phyloP scores from a whole-genome alignment of 2,329 filamentous ascomycete genomes.

The Trichoderma sp. region DNA sequence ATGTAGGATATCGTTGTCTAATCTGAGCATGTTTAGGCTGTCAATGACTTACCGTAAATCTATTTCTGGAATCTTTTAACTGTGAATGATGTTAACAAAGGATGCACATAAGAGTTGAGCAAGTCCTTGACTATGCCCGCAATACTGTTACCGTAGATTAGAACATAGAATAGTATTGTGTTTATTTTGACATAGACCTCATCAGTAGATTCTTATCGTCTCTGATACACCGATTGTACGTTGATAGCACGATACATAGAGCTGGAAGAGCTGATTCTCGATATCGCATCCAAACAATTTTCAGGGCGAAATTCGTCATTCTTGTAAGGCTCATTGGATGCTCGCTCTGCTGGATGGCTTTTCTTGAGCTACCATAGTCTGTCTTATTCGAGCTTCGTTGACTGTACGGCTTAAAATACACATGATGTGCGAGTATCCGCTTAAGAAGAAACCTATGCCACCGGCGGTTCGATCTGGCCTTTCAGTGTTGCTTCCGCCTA shows the following conservation, averaged over 20 bases:
- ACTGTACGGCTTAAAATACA: neutral
- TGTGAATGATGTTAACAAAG: neutral
- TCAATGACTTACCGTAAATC: neutral
- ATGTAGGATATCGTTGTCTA: neutral
- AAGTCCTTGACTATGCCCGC: neutral
- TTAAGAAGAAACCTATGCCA: neutral
- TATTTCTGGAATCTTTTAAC: neutral
- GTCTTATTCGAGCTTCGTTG: neutral
- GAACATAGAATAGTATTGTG: neutral
- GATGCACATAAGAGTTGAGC: neutral
- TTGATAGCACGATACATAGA: neutral
- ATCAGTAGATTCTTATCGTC: neutral
- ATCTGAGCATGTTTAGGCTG: neutral
- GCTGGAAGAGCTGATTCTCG: neutral
- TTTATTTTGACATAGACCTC: neutral
- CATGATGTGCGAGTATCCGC: neutral
- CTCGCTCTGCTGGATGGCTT: neutral
- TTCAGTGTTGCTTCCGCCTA: neutral
- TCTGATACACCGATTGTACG: neutral
- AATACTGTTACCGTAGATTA: neutral
- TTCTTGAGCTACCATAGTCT: neutral
- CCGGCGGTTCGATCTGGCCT: neutral
- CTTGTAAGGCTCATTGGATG: neutral
- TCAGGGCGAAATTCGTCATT: neutral
- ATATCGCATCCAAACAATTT: neutral